These are phyloP conservation scores for Myrica gale DNA, from an alignment of 306 rosid species.

Conservation along the genomic window DNA sequence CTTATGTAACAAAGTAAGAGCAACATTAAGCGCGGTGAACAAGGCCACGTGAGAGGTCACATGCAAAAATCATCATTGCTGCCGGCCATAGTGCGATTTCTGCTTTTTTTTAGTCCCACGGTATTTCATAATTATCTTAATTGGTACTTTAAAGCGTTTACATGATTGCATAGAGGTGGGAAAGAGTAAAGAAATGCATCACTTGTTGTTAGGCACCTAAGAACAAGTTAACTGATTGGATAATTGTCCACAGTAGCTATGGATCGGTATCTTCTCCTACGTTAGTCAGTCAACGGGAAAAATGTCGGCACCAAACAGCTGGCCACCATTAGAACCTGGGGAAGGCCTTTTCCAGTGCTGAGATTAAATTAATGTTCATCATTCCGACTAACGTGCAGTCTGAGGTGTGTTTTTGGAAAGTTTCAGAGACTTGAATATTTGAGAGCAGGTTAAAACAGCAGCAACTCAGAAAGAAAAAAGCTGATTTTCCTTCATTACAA, in stretches of 20 bases:
- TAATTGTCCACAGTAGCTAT: neutral
- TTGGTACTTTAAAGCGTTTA: too few species aligned
- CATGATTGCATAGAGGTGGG: conserved; percentile 6
- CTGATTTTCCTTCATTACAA: neutral
- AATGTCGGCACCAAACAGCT: neutral
- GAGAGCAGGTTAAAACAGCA: neutral
- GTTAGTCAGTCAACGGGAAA: neutral
- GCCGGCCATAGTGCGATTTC: neutral
- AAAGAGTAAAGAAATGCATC: conserved; percentile 1
- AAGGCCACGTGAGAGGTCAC: conserved; percentile 6
- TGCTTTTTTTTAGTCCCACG: too few species aligned
- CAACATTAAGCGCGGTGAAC: neutral
- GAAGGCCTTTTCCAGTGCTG: neutral
- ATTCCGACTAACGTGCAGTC: neutral
- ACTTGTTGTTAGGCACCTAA: neutral
- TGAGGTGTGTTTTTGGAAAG: neutral
- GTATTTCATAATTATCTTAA: neutral
- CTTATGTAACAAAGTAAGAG: neutral
- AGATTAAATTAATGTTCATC: neutral
- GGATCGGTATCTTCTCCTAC: neutral
- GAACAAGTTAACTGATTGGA: neutral
- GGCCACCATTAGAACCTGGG: neutral
- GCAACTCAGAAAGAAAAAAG: neutral
- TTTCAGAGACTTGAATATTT: neutral
- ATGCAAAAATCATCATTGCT: neutral